A percentile compares a stretch with the other conserved stretches of the same genome.
Evolutionary conservation across 1,284 basidiomycete species (phyloP).

Genomic region (Ganoderma lingzhi): DNA sequence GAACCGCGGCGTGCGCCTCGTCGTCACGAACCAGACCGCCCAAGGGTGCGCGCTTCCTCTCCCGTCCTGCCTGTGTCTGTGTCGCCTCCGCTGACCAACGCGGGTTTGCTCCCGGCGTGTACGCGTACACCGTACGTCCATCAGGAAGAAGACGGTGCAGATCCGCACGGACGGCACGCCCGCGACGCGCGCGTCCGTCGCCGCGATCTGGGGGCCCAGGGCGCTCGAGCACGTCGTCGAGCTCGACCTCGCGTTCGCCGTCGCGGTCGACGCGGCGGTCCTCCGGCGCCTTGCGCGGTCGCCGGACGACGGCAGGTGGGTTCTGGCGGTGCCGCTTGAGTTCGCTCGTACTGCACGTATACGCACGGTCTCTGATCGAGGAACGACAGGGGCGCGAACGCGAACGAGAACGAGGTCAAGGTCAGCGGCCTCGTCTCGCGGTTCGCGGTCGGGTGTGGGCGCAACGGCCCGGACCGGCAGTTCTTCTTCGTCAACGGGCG

Average conservation of each 20-base stretch:
- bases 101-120: too few species aligned
- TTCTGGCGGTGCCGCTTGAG: background rate
- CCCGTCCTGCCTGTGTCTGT: too few species aligned
- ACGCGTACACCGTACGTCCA: too few species aligned
- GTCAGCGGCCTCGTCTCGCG: constrained; percentile 85
- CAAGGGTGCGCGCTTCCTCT: constrained; percentile 67
- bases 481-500: constrained; percentile 96
- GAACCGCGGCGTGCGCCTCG: constrained; percentile 71
- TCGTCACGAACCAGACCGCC: constrained; percentile 77
- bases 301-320: constrained; percentile 38
- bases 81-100: background rate
- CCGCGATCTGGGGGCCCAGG: constrained; percentile 88
- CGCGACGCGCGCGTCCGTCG: constrained; percentile 72
- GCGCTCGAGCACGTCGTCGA: constrained; percentile 56
- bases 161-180: constrained; percentile 77
- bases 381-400: constrained; percentile 24
- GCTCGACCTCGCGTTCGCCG: constrained; percentile 74
- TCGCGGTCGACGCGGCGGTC: constrained; percentile 67
- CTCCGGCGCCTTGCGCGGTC: constrained; percentile 42
- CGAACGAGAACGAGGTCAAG: constrained; percentile 52
- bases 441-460: constrained; percentile 76
- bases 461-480: constrained; percentile 86
- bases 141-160: constrained; percentile 76
- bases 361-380: background rate
- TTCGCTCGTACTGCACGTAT: too few species aligned